Evolutionary conservation across 2,329 filamentous ascomycete genomes (phyloP).

Genomic region (Blumeria hordei): DNA sequence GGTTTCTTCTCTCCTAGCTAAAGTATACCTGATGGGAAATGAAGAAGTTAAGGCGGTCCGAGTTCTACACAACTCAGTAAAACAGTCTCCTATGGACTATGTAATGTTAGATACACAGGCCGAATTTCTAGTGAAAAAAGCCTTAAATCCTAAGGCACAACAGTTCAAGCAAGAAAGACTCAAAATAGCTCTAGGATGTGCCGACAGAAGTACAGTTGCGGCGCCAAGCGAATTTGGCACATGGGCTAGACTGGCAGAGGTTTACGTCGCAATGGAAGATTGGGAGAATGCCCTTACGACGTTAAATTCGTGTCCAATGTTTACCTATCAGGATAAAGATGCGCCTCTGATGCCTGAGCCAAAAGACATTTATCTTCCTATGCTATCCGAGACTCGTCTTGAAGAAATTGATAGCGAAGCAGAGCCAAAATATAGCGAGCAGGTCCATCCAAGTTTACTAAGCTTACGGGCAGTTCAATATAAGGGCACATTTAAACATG

Average conservation of each 20-base stretch:
- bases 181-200: conserved; percentile 73
- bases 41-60: conserved; percentile 93
- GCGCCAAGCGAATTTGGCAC: conserved; percentile 94
- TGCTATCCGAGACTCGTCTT: conserved; percentile 66
- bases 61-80: conserved; percentile 64
- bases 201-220: conserved; percentile 81
- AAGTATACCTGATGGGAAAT: conserved; percentile 79
- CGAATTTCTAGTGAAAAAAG: conserved; percentile 73
- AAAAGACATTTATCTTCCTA: conserved; percentile 64
- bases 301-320: conserved; percentile 97
- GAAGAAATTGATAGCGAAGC: conserved; percentile 93
- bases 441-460: conserved; percentile 66
- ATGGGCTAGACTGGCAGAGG: conserved; percentile 80
- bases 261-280: conserved; percentile 82
- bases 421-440: conserved; percentile 55
- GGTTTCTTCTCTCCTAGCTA: conserved; percentile 76
- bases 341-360: conserved; percentile 86
- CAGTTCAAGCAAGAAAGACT: conserved; percentile 41
- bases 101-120: conserved; percentile 88
- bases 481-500: conserved; percentile 85
- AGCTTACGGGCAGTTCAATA: conserved; percentile 74
- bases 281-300: conserved; percentile 93
- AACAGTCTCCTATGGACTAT: conserved; percentile 92
- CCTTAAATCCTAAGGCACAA: conserved; percentile 26
- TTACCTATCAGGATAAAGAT: conserved; percentile 98